Percentiles rank a stretch among this genome's conserved stretches.
Conservation (phyloP, 371 early-diverging fungal species). For the Rhizopus microsporus region DNA sequence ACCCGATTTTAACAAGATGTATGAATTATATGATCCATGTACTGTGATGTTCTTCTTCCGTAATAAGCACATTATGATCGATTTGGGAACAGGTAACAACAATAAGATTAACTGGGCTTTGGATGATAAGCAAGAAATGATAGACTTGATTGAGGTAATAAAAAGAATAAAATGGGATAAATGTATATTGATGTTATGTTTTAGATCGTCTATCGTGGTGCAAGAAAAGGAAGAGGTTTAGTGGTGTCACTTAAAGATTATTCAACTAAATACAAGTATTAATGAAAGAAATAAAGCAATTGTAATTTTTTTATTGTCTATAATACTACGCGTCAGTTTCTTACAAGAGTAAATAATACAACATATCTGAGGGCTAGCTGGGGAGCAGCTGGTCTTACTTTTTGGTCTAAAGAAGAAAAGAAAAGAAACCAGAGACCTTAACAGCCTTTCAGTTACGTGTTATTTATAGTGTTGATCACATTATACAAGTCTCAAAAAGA, state of each 20-base stretch:
- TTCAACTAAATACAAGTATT: slow-evolving; percentile 96
- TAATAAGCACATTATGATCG: slow-evolving; percentile 98
- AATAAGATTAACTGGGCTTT: slow-evolving; percentile 98
- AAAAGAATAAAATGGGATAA: not conserved
- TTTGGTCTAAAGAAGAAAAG: no score
- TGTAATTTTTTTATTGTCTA: no score
- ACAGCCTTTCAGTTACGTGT: not conserved
- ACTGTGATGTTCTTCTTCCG: slow-evolving; percentile 94
- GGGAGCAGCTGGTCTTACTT: no score
- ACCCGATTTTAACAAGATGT: slow-evolving; percentile 96
- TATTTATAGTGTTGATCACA: no score
- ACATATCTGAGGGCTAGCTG: no score
- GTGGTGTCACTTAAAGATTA: slow-evolving; percentile 96
- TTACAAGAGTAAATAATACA: no score
- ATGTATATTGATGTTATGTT: not conserved
- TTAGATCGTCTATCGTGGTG: slow-evolving; percentile 88
- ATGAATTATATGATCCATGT: slow-evolving; percentile 96
- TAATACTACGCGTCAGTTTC: no score
- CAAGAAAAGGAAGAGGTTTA: slow-evolving; percentile 92
- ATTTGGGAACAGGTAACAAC: slow-evolving; percentile 98
- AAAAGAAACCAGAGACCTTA: no score
- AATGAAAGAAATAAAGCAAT: slow-evolving; percentile 14
- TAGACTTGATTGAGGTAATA: slow-evolving; percentile 79
- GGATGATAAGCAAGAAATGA: slow-evolving; percentile 86
- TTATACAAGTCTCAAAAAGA: no score